Base-by-base conservation (phyloP, 1,284 basidiomycete genomes). In the Ceratobasidium sp. region DNA sequence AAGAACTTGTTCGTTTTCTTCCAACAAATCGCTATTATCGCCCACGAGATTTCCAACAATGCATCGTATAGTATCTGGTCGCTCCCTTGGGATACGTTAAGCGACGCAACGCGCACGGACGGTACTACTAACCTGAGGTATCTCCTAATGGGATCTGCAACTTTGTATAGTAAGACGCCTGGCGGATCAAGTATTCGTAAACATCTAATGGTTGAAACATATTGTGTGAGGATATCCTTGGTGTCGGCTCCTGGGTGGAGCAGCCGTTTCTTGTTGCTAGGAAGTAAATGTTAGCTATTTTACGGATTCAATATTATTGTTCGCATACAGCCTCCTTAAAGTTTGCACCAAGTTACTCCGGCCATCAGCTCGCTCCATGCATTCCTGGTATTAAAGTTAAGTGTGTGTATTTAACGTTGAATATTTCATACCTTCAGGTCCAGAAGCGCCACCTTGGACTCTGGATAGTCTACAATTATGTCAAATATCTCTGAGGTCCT, bases 221-320 rank as follows among this genome's bases (percentile, higher is more conserved):
- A 99, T 86, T 95, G 93, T 1, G 90, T 86, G 24, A 99, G 86
- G 76, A 99, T 97, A 78, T 95, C 90, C 79, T 93, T 93, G 0
- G 98, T 99, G 77, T 97, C 96, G 1, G 96, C 96, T 9, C 97
- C 98, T 0, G 98, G 98, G 81, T 99, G 97, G 15, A 99, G 89
- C 0, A 99, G 87, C 2, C 97, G 93, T 80, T 91, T 93, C 66
- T 89, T 87, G 79, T 95, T 95, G 31, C 95, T 96, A 78, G 4
- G 17, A 2, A 75, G 17, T 65, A 56, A 5, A 54, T 44, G 27
- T 54, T 24, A 66, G 36, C 44, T 57, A 44, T 17, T 57, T 50
- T 59, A 41, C 36, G 36, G 11, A 41, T 41, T 41, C 36, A 41
- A 41, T 11, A 41, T 11, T 11, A 48, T 14, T 36, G 24, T 17